These are phyloP conservation scores for Tardiomyces depauwii DNA, from an alignment of 1,139 yeast species.

Conservation along the genomic window DNA sequence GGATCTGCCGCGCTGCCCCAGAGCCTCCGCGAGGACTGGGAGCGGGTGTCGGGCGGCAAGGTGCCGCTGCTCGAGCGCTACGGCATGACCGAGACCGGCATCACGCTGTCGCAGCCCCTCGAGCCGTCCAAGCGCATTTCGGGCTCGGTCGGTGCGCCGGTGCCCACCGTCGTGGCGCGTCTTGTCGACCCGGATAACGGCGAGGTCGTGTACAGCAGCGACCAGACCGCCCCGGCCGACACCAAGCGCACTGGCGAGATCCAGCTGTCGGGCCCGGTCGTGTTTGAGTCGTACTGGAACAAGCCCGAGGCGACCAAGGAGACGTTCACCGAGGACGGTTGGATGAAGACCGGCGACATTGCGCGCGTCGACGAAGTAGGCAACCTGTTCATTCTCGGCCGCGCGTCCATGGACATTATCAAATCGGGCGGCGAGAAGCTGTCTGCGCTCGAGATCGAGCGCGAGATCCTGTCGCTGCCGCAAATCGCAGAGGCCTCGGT, in stretches of 20 bases:
- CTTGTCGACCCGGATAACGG: slow-evolving; percentile 18
- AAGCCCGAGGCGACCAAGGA: slow-evolving; percentile 24
- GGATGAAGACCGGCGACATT: slow-evolving; percentile 30
- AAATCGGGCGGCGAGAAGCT: slow-evolving; percentile 28
- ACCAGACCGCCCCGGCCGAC: slow-evolving; percentile 11
- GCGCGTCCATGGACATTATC: slow-evolving; percentile 29
- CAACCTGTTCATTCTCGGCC: slow-evolving; percentile 23
- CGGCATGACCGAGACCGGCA: slow-evolving; percentile 31
- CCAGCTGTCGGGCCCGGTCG: slow-evolving; percentile 23
- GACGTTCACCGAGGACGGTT: slow-evolving; percentile 20
- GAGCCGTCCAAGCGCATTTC: slow-evolving; percentile 15
- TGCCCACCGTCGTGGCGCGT: slow-evolving; percentile 24
- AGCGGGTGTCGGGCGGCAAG: slow-evolving; percentile 19
- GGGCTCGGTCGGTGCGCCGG: slow-evolving; percentile 27
- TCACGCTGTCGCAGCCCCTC: slow-evolving; percentile 26
- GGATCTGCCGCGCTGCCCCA: slow-evolving; percentile 30
- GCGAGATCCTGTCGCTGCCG: slow-evolving; percentile 23
- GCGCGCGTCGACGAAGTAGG: slow-evolving; percentile 22
- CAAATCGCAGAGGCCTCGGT: slow-evolving; percentile 25
- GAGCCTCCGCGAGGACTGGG: slow-evolving; percentile 25
- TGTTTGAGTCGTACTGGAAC: slow-evolving; percentile 25
- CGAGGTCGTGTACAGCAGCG: slow-evolving; percentile 14
- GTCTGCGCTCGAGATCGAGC: slow-evolving; percentile 28
- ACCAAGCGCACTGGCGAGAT: slow-evolving; percentile 22
- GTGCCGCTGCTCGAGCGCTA: slow-evolving; percentile 27